Conservation (phyloP, 2,329 filamentous ascomycete genomes). For the Colletotrichum chrysophilum region DNA sequence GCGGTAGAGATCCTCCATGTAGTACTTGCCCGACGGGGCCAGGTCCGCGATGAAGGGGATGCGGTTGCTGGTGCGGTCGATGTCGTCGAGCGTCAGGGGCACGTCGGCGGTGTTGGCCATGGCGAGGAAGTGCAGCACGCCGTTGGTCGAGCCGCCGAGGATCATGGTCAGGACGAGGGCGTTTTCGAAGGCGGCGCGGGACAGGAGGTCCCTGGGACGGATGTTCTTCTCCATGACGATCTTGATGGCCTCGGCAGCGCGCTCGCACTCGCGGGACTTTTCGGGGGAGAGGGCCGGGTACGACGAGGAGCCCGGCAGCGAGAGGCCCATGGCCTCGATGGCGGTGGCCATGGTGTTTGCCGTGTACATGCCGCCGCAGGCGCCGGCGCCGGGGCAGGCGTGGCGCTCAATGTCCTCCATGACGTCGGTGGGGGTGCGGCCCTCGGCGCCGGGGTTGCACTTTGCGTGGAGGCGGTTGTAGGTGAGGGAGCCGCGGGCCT, state of each 20-base stretch:
- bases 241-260: slow-evolving; percentile 78
- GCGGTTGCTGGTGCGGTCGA: slow-evolving; percentile 81
- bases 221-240: slow-evolving; percentile 84
- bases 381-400: slow-evolving; percentile 70
- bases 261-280: slow-evolving; percentile 86
- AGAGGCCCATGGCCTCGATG: slow-evolving; percentile 87
- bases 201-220: slow-evolving; percentile 79
- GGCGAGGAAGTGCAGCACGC: slow-evolving; percentile 85
- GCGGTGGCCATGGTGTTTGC: slow-evolving; percentile 94
- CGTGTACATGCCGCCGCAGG: slow-evolving; percentile 89
- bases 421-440: slow-evolving; percentile 76
- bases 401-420: slow-evolving; percentile 82
- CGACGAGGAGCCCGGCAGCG: slow-evolving; percentile 82
- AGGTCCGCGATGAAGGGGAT: slow-evolving; percentile 88
- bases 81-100: slow-evolving; percentile 77
- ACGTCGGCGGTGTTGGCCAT: slow-evolving; percentile 89
- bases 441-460: slow-evolving; percentile 62
- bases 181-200: slow-evolving; percentile 83
- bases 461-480: slow-evolving; percentile 80
- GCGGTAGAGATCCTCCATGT: slow-evolving; percentile 87
- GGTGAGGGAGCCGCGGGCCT: slow-evolving; percentile 81
- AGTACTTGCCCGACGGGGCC: slow-evolving; percentile 81
- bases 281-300: slow-evolving; percentile 81
- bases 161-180: slow-evolving; percentile 90
- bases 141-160: slow-evolving; percentile 89